These are phyloP conservation scores for Geosmithia flava DNA, from an alignment of 2,329 filamentous ascomycete species.

Conservation along the genomic window DNA sequence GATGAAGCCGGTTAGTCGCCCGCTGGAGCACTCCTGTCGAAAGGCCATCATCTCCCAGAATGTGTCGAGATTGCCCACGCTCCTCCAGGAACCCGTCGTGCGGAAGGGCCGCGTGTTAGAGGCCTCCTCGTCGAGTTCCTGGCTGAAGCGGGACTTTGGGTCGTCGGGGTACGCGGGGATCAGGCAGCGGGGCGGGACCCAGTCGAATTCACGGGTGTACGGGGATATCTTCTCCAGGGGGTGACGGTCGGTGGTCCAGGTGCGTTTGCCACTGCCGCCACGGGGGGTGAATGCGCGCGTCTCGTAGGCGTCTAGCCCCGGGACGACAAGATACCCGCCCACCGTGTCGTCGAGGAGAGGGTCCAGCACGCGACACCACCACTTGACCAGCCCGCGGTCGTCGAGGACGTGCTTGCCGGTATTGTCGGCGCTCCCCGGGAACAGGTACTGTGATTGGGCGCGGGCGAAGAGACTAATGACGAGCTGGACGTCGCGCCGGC, in stretches of 20 bases:
- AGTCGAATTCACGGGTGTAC: slow-evolving; percentile 42
- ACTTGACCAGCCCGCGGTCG: slow-evolving; percentile 79
- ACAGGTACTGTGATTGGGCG: slow-evolving; percentile 87
- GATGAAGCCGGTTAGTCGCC: slow-evolving; percentile 82
- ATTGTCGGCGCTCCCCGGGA: slow-evolving; percentile 83
- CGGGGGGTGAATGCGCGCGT: slow-evolving; percentile 67
- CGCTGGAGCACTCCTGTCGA: slow-evolving; percentile 88
- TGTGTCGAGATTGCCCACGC: slow-evolving; percentile 69
- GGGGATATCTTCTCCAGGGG: slow-evolving; percentile 56
- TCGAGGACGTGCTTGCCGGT: slow-evolving; percentile 79
- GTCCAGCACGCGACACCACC: slow-evolving; percentile 89
- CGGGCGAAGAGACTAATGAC: slow-evolving; percentile 86
- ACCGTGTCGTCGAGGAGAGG: slow-evolving; percentile 48
- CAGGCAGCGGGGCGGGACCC: slow-evolving; percentile 66
- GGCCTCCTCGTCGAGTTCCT: slow-evolving; percentile 79
- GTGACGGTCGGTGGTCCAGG: slow-evolving; percentile 53
- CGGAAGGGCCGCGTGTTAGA: slow-evolving; percentile 42
- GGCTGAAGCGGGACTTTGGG: slow-evolving; percentile 79
- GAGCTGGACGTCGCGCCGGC: slow-evolving; percentile 48
- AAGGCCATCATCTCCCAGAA: slow-evolving; percentile 99
- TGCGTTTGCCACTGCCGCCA: slow-evolving; percentile 20
- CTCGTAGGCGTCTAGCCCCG: slow-evolving; percentile 74
- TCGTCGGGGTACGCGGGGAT: slow-evolving; percentile 92
- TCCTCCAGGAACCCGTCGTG: slow-evolving; percentile 63
- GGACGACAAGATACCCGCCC: slow-evolving; percentile 77